These are phyloP conservation scores for Fusarium sp. DNA, from an alignment of 2,329 filamentous ascomycete genomes.

Conservation along the genomic window DNA sequence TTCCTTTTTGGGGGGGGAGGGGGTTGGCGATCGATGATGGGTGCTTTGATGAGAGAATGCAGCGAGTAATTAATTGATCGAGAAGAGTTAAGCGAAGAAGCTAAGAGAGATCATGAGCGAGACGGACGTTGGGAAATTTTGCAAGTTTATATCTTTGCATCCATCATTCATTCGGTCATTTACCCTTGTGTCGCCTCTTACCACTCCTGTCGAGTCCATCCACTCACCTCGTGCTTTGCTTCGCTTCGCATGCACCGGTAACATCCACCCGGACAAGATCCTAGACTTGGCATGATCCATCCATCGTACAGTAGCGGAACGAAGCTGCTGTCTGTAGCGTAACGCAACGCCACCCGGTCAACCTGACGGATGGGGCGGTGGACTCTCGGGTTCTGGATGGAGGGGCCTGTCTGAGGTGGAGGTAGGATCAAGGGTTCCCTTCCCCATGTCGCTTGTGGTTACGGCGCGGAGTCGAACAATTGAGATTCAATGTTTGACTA, in stretches of 20 bases:
- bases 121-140: conserved; percentile 30
- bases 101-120: neutral
- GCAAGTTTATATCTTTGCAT: conserved; percentile 34
- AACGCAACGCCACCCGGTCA: conserved; percentile 22
- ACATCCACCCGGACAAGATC: conserved; percentile 31
- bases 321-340: neutral
- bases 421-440: conserved; percentile 18
- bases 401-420: neutral
- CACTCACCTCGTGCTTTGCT: conserved; percentile 33
- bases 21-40: neutral
- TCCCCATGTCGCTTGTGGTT: neutral
- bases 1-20: neutral
- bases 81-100: conserved; percentile 1
- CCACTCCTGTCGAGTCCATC: conserved; percentile 26
- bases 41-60: neutral
- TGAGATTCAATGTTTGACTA: neutral
- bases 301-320: conserved; percentile 6
- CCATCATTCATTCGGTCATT: conserved; percentile 29
- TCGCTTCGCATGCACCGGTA: conserved; percentile 36
- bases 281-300: conserved; percentile 33
- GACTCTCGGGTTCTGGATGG: conserved; percentile 7
- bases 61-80: neutral
- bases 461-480: conserved; percentile 2
- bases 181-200: conserved; percentile 30
- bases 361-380: conserved; percentile 36